Evolutionary conservation across 371 early-diverging fungal species (phyloP), one percentile per base, ranked within the genome.

Genomic region (Syncephalastrum sp.): DNA sequence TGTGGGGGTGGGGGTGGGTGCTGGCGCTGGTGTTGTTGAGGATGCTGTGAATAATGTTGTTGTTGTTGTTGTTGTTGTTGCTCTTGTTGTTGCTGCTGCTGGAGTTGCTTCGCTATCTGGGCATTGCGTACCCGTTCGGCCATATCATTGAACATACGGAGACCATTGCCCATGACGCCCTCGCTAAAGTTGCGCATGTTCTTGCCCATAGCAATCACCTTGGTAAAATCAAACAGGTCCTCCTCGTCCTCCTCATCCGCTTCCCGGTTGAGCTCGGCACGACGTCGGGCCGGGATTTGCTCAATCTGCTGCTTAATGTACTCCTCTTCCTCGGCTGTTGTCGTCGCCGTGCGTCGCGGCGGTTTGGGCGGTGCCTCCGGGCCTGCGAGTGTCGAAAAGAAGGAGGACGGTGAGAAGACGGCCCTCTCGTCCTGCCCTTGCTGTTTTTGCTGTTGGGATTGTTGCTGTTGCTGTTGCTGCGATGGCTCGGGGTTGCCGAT

Each of bases 171-270:
- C 47, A 76, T 60, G 46, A 70, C 42, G 19, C 65, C 73, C 47
- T 72, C 73, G 21, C 70, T 64, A 51, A 70, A 63, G 0, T 51
- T 52, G 15, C 63, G 65, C 1, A 74, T 57, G 23, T 67, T 70
- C 44, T 70, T 69, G n/a, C 74, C 74, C 54, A 77, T 64, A 27
- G 72, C 65, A 42, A 74, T 47, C 17, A 77, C 66, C 50, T 74
- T 74, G 10, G 59, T 65, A 53, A 77, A 72, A 53, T 74, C 74
- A 65, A 77, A 77, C 21, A 72, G 25, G 1, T 72, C 73, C 27
- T 72, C 72, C 2, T 66, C 62, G 7, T 65, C 64, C 15, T 59
- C 61, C 5, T 66, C 33, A 44, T 60, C 56, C 5, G 53, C 19
- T 8, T 55, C 61, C 14, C 50, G 27, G 24, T 10, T 19, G 1